These are phyloP conservation scores for Pseudogymnoascus sp. DNA, from an alignment of 2,329 filamentous ascomycete genomes.

Conservation along the genomic window DNA sequence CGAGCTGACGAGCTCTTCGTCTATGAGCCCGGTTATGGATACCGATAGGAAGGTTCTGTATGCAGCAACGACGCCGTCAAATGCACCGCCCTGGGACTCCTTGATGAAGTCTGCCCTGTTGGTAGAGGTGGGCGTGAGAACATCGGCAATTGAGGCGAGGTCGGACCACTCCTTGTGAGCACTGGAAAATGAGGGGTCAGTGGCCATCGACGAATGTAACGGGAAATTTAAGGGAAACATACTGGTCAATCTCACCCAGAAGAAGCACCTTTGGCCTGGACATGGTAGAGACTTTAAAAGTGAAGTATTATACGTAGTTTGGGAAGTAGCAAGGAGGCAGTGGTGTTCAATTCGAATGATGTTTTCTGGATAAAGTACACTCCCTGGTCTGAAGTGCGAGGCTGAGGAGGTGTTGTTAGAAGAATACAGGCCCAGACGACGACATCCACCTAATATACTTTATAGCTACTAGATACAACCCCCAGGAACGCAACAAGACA, in stretches of 20 bases:
- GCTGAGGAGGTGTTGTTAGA: background rate
- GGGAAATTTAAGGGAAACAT: slow-evolving; percentile 28
- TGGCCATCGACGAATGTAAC: slow-evolving; percentile 9
- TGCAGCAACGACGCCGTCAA: slow-evolving; percentile 56
- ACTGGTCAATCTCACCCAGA: slow-evolving; percentile 57
- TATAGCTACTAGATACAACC: background rate
- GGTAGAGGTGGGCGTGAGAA: slow-evolving; percentile 53
- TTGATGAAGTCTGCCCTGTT: slow-evolving; percentile 60
- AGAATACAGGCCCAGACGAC: background rate
- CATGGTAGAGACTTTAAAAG: slow-evolving; percentile 19
- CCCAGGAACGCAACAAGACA: background rate
- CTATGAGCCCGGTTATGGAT: slow-evolving; percentile 58
- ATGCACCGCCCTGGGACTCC: slow-evolving; percentile 55
- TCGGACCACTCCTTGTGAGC: slow-evolving; percentile 58
- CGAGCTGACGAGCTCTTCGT: slow-evolving; percentile 58
- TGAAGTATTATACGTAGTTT: background rate
- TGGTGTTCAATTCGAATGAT: background rate
- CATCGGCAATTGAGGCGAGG: slow-evolving; percentile 54
- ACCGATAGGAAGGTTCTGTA: slow-evolving; percentile 66
- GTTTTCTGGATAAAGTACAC: background rate
- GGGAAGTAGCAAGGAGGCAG: background rate
- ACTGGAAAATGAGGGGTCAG: slow-evolving; percentile 33
- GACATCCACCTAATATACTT: background rate
- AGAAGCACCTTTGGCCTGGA: slow-evolving; percentile 52
- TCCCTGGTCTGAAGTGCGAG: background rate